phyloP scores from a whole-genome alignment of 805 yeast species.

The Priceomyces melissophilus region DNA sequence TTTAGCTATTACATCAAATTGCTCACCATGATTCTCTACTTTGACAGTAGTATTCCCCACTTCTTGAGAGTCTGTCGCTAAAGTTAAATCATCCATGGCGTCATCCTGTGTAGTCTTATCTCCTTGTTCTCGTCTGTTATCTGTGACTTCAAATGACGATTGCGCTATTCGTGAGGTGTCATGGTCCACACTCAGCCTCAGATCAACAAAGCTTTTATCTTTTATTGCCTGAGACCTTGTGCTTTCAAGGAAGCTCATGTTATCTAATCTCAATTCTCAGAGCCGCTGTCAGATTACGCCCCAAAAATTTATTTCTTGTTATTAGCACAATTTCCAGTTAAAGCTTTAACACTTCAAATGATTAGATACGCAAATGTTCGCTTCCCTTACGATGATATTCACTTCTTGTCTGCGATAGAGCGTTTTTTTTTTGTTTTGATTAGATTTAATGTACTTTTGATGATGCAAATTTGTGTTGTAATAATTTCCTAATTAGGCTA shows the following conservation, averaged over 20 bases:
- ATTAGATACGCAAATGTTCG: too few relatives aligned
- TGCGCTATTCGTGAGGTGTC: too few relatives aligned
- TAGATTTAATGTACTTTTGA: conserved; percentile 1
- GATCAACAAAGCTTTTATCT: neutral
- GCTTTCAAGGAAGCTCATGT: conserved; percentile 12
- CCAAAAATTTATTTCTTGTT: too few relatives aligned
- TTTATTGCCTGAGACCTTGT: conserved; percentile 6
- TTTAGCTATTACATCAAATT: conserved; percentile 29
- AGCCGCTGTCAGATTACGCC: too few relatives aligned
- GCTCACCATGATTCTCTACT: conserved; percentile 7
- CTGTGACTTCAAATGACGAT: neutral
- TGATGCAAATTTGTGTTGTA: conserved; percentile 6
- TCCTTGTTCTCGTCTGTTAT: neutral
- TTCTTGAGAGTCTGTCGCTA: conserved; percentile 5
- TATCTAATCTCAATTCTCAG: neutral
- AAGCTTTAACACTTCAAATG: too few relatives aligned
- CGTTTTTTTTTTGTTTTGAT: neutral
- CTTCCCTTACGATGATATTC: too few relatives aligned
- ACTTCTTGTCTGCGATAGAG: too few relatives aligned
- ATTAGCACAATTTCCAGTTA: too few relatives aligned
- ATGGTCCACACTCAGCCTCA: neutral
- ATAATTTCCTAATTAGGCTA: conserved; percentile 7
- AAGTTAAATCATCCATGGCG: conserved; percentile 8
- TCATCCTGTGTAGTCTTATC: conserved; percentile 2
- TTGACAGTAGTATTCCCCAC: neutral